Percentiles rank a stretch among this genome's conserved stretches.
phyloP scores from a whole-genome alignment of 306 rosid species.

The Rubus parviflorus region DNA sequence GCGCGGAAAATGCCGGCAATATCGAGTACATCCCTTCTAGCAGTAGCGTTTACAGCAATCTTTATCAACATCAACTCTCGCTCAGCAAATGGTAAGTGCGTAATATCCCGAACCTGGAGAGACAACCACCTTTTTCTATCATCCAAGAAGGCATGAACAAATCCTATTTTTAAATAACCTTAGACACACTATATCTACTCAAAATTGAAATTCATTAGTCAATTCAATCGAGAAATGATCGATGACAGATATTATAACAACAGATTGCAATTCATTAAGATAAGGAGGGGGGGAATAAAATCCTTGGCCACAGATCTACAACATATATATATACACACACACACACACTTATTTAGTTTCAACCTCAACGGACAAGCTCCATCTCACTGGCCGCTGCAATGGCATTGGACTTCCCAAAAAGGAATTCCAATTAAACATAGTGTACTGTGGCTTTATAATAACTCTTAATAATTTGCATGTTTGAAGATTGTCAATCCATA shows the following conservation, averaged over 20 bases:
- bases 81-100: slow-evolving; percentile 54
- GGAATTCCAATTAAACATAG: neutral
- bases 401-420: neutral
- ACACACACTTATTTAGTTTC: neutral
- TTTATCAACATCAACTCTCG: slow-evolving; percentile 59
- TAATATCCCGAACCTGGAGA: slow-evolving; percentile 51
- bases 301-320: neutral
- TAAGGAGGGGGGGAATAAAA: neutral
- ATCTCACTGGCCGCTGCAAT: neutral
- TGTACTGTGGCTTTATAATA: neutral
- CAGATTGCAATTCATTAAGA: neutral
- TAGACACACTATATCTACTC: neutral
- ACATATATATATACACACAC: neutral
- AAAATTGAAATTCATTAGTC: neutral
- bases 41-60: slow-evolving; percentile 51
- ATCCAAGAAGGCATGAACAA: slow-evolving; percentile 1
- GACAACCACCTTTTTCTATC: slow-evolving; percentile 15
- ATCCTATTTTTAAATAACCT: neutral
- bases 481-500: slow-evolving; percentile 6
- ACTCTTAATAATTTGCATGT: neutral
- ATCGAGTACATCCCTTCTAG: slow-evolving; percentile 62
- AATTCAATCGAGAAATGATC: neutral
- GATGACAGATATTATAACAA: neutral
- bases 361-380: neutral
- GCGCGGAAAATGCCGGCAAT: slow-evolving; percentile 61